These are phyloP conservation scores for Drosera capensis DNA, from an alignment of 148 eudicot genomes.

Conservation along the genomic window DNA sequence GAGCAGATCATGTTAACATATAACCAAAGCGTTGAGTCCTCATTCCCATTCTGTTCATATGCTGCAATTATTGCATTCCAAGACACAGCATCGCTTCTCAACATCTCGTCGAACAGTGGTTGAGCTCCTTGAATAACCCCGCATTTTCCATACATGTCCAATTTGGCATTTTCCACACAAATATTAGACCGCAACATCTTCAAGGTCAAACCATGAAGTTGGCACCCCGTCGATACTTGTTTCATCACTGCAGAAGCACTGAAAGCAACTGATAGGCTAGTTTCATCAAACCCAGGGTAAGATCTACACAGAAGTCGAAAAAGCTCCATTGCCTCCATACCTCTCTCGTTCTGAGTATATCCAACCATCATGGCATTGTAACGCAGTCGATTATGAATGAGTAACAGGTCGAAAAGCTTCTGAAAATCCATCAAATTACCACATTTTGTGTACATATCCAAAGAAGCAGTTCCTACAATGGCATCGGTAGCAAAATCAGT, in stretches of 20 bases:
- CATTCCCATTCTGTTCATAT: slow-evolving; percentile 58
- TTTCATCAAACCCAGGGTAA: slow-evolving; percentile 58
- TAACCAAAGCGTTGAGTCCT: slow-evolving; percentile 32
- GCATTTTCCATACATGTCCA: slow-evolving; percentile 95
- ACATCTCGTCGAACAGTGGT: slow-evolving; percentile 55
- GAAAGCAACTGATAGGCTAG: slow-evolving; percentile 65
- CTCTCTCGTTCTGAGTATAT: slow-evolving; percentile 43
- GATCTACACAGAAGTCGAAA: slow-evolving; percentile 35
- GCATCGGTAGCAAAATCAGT: slow-evolving; percentile 47
- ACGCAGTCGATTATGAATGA: slow-evolving; percentile 40
- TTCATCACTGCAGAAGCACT: slow-evolving; percentile 58
- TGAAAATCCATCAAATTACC: slow-evolving; percentile 36
- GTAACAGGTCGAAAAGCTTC: slow-evolving; percentile 48
- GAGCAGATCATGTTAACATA: slow-evolving; percentile 54
- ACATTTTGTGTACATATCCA: slow-evolving; percentile 92
- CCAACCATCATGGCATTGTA: slow-evolving; percentile 76
- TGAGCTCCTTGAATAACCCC: slow-evolving; percentile 50
- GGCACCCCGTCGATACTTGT: slow-evolving; percentile 32
- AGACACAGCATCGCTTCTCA: slow-evolving; percentile 58
- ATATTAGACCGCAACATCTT: slow-evolving; percentile 37
- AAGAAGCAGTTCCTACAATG: slow-evolving; percentile 69
- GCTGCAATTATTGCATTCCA: slow-evolving; percentile 88
- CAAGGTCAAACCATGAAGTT: slow-evolving; percentile 53
- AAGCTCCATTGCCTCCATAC: slow-evolving; percentile 41
- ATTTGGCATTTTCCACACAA: slow-evolving; percentile 70